Evolutionary conservation across 176 grass and related monocot genomes (phyloP), one percentile per base, ranked within the genome.

Genomic region (Aechmea fasciata): DNA sequence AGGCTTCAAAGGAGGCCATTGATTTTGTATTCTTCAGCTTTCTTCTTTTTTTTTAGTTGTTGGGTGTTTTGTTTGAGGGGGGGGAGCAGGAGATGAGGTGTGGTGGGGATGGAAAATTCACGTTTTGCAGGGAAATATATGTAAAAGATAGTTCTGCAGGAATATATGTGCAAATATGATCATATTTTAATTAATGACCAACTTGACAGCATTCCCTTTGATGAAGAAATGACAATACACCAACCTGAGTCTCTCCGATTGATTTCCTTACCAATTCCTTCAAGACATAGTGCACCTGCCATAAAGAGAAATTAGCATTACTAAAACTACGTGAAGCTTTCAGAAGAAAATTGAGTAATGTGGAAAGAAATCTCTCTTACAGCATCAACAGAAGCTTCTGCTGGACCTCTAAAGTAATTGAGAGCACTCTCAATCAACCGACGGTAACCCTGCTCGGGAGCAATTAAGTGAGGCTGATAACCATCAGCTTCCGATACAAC

Each of bases 371-470:
- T 10, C 6, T 82, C 25, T 77, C 83, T 84, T 75, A 97, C 93
- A 75, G 93, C 84, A 75, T 97, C 93, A 52, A 97, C 93, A 78
- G 93, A 97, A 81, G 93, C 89, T 85, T 97, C 93, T 51, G 89
- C 93, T 70, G 93, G 93, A 3, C 93, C 93, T 87, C 84, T 84
- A 68, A 97, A 97, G 83, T 85, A 97, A 85, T 71, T 87, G 51
- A 97, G 86, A 85, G 86, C 52, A 85, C 89, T 87, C 65, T 97
- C 89, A 63, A 97, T 97, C 47, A 97, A 57, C 68, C 86, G 89
- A 20, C 93, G 88, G 53, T 97, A 97, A 53, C 93, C 93, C 81
- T 97, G 93, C 73, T 97, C 93, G 63, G 93, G 93, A 87, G 93
- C 93, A 81, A 97, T 87, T 77, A 97, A 79, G 68, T 97, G 93